Evolutionary conservation across 2,329 filamentous ascomycete species (phyloP).

Genomic region (Aspergillus sp.): DNA sequence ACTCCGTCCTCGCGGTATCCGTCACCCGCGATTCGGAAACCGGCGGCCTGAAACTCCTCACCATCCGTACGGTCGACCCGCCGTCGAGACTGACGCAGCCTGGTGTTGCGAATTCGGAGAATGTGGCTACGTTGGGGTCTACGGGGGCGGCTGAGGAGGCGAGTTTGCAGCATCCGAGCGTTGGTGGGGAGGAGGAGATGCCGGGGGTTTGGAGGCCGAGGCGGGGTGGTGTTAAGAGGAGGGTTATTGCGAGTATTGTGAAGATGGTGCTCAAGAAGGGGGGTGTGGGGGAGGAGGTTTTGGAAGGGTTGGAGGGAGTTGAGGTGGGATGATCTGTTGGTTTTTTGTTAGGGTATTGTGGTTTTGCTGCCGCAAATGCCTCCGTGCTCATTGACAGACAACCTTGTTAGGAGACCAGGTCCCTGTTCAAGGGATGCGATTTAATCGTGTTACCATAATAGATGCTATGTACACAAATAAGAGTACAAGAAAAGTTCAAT

Average conservation of each 20-base stretch:
- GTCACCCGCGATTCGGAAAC: conserved; percentile 45
- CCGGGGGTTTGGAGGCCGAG: conserved; percentile 78
- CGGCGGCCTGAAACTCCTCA: conserved; percentile 54
- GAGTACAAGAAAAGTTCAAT: conserved; percentile 8
- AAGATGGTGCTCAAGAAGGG: conserved; percentile 68
- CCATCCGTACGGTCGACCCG: conserved; percentile 67
- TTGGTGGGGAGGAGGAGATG: conserved; percentile 55
- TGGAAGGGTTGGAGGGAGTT: conserved; percentile 66
- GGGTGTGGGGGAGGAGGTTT: conserved; percentile 77
- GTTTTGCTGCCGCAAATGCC: too few species aligned
- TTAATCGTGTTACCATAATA: not conserved
- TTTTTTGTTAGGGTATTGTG: not conserved
- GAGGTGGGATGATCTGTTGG: conserved; percentile 50
- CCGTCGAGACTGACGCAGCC: conserved; percentile 66
- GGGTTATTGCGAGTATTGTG: conserved; percentile 65
- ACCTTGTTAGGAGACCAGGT: too few species aligned
- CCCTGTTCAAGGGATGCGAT: too few species aligned
- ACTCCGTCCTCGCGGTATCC: conserved; percentile 79
- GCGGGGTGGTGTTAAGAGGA: conserved; percentile 72
- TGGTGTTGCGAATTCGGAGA: conserved; percentile 59
- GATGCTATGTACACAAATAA: conserved; percentile 10
- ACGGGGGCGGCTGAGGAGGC: conserved; percentile 37
- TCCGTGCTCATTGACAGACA: too few species aligned
- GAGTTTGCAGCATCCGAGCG: conserved; percentile 38
- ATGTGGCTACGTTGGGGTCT: conserved; percentile 45